Conservation (phyloP, 306 rosid species). For the Trifolium subterraneum region DNA sequence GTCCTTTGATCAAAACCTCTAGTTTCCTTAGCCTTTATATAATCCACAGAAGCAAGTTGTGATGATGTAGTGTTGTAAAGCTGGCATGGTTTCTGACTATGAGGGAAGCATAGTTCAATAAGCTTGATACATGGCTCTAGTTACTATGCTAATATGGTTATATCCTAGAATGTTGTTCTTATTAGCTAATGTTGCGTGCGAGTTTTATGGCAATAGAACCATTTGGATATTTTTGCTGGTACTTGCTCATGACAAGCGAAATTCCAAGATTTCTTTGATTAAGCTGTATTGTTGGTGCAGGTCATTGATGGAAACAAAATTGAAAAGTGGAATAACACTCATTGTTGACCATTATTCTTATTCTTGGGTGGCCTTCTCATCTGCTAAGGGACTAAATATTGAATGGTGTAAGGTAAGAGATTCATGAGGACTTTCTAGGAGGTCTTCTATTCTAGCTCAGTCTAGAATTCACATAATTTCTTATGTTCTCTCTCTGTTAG, state of each 20-base stretch:
- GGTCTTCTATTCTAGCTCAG: constrained; percentile 13
- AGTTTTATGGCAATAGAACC: constrained; percentile 17
- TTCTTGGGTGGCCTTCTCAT: constrained; percentile 93
- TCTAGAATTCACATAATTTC: constrained; percentile 11
- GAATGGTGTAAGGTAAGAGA: constrained; percentile 89
- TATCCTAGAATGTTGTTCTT: constrained; percentile 4
- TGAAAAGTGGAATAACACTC: constrained; percentile 83
- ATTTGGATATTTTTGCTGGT: constrained; percentile 21
- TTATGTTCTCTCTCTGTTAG: constrained; percentile 10
- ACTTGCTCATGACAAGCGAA: neutral
- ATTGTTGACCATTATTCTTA: constrained; percentile 95
- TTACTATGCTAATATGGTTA: neutral
- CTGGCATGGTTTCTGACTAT: neutral
- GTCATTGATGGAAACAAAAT: constrained; percentile 80
- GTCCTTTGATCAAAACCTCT: constrained; percentile 1
- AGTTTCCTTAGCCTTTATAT: neutral
- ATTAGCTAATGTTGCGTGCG: constrained; percentile 9
- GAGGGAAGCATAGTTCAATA: constrained; percentile 5
- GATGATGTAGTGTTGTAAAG: neutral
- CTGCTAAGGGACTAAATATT: constrained; percentile 83
- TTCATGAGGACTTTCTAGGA: constrained; percentile 1
- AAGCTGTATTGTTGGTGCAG: constrained; percentile 52
- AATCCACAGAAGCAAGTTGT: no score
- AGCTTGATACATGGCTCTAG: constrained; percentile 1
- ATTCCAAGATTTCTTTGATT: constrained; percentile 16